phyloP scores from a whole-genome alignment of 2,329 filamentous ascomycete genomes.

The Pestalotiopsis fici region DNA sequence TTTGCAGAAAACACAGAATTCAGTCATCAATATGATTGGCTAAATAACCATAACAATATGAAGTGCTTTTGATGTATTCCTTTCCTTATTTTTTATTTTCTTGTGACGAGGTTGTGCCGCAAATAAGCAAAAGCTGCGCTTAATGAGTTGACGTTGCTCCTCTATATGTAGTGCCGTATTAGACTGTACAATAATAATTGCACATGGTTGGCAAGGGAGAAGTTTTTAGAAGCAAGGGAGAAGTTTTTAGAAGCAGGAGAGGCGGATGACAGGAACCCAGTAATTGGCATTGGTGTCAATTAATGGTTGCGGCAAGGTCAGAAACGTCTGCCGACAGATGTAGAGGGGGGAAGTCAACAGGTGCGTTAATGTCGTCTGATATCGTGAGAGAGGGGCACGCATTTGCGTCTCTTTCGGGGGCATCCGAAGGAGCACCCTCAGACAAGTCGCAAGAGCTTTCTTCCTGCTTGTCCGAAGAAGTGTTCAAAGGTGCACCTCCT shows the following conservation, averaged over 20 bases:
- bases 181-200: neutral
- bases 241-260: neutral
- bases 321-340: neutral
- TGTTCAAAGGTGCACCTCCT: constrained; percentile 30
- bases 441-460: constrained; percentile 31
- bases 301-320: neutral
- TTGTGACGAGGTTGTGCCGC: neutral
- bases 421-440: neutral
- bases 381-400: neutral
- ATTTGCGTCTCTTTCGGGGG: neutral
- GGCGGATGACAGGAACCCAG: neutral
- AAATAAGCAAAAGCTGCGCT: neutral
- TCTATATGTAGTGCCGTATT: neutral
- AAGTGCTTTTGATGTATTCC: neutral
- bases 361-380: neutral
- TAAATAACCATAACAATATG: neutral
- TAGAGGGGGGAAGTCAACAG: neutral
- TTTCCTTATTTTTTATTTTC: neutral
- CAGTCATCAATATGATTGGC: neutral
- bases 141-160: neutral
- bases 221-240: neutral
- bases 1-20: neutral
- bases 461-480: constrained; percentile 52
- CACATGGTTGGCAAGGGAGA: neutral
- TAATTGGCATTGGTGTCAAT: constrained; percentile 3